A percentile compares a stretch with the other conserved stretches of the same genome.
Conservation (phyloP, 1,284 basidiomycete species). For the Heterobasidion occidentale region DNA sequence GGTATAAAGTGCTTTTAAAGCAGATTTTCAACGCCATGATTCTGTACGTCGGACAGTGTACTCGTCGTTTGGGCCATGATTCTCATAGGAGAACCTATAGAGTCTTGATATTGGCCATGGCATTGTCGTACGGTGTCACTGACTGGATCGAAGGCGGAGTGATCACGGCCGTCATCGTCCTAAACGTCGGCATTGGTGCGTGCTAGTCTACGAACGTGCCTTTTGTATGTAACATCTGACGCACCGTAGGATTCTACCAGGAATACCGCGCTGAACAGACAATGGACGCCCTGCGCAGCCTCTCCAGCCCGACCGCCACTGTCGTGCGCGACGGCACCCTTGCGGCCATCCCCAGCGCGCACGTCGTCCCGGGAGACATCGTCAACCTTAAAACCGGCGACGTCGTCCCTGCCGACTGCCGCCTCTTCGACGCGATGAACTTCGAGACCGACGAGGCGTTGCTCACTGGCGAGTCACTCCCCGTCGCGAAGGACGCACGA, state of each 20-base stretch:
- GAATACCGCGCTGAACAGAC: not conserved
- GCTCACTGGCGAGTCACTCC: not conserved
- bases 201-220: not conserved
- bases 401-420: not conserved
- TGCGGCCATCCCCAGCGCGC: not conserved
- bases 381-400: not conserved
- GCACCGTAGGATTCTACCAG: not conserved
- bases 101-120: not conserved
- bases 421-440: not conserved
- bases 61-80: not conserved
- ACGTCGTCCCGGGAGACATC: not conserved
- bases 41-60: not conserved
- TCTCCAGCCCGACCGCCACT: not conserved
- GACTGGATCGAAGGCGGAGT: not conserved
- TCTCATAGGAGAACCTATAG: not conserved
- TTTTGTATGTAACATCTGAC: not conserved
- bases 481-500: not conserved
- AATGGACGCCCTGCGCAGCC: not conserved
- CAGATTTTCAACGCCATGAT: not conserved
- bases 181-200: not conserved
- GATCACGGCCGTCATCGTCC: not conserved
- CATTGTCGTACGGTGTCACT: not conserved
- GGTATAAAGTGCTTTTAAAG: not conserved
- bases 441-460: not conserved
- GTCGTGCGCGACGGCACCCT: not conserved